Evolutionary conservation across 1,284 basidiomycete species (phyloP).

Genomic region (Puccinia sorghi): DNA sequence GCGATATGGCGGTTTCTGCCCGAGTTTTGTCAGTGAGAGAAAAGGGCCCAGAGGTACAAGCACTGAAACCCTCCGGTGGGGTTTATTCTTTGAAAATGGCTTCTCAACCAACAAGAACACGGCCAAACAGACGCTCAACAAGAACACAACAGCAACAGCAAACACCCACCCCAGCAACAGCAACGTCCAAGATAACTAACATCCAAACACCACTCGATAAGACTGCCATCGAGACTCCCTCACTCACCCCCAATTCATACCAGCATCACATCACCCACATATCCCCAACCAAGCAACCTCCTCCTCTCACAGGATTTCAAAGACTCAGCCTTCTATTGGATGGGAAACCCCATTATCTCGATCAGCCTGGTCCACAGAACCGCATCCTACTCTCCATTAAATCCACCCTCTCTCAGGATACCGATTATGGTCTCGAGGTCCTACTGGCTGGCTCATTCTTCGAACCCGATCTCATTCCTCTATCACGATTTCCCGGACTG

Average conservation of each 20-base stretch:
- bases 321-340: not conserved
- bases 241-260: not conserved
- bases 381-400: slow-evolving; percentile 33
- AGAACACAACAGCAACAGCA: too few relatives aligned
- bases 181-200: not conserved
- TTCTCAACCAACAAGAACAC: too few relatives aligned
- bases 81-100: too few relatives aligned
- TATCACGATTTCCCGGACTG: slow-evolving; percentile 21
- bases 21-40: too few relatives aligned
- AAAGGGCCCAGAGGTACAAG: too few relatives aligned
- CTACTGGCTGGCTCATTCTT: slow-evolving; percentile 19
- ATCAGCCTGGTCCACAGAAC: slow-evolving; percentile 37
- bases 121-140: too few relatives aligned
- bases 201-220: not conserved
- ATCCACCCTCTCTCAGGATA: slow-evolving; percentile 19
- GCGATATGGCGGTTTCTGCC: too few relatives aligned
- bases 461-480: slow-evolving; percentile 15
- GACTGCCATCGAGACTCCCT: not conserved
- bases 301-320: not conserved
- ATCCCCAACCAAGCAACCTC: not conserved
- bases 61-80: too few relatives aligned
- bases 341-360: slow-evolving; percentile 14
- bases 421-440: slow-evolving; percentile 22
- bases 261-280: not conserved
- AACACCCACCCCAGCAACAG: not conserved